phyloP scores from a whole-genome alignment of 2,329 filamentous ascomycete species.

The Cladosporium colombiae region DNA sequence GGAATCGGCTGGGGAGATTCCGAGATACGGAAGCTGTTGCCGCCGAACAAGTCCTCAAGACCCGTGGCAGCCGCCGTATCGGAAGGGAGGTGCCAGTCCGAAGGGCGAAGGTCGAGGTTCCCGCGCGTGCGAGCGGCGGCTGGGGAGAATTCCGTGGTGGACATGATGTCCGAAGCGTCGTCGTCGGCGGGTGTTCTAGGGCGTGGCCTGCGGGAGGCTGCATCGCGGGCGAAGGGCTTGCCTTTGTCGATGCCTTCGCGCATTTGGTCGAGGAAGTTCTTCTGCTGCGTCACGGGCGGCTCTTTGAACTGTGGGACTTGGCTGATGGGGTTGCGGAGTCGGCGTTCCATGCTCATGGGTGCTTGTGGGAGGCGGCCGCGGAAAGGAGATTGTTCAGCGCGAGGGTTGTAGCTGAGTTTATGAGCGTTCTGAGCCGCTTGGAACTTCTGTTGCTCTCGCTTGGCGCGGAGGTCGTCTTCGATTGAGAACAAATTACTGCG shows the following conservation, averaged over 20 bases:
- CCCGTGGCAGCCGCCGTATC: constrained; percentile 26
- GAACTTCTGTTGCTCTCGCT: constrained; percentile 17
- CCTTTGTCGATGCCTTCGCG: constrained; percentile 29
- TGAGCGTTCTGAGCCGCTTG: constrained; percentile 21
- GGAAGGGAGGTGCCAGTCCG: constrained; percentile 24
- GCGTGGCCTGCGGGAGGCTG: background rate
- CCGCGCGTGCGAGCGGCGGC: constrained; percentile 28
- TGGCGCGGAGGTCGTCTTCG: constrained; percentile 27
- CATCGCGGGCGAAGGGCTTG: constrained; percentile 21
- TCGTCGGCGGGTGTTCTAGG: constrained; percentile 9
- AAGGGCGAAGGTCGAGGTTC: constrained; percentile 24
- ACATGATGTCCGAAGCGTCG: constrained; percentile 23
- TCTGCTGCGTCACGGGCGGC: constrained; percentile 47
- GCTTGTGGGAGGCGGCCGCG: constrained; percentile 70
- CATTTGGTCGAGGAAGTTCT: constrained; percentile 54
- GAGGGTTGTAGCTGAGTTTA: constrained; percentile 27
- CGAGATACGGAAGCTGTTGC: constrained; percentile 26
- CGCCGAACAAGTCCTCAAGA: constrained; percentile 31
- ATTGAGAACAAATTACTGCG: constrained; percentile 32
- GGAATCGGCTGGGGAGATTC: constrained; percentile 20
- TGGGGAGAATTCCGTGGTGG: constrained; percentile 27
- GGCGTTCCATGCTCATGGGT: constrained; percentile 65
- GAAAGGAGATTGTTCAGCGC: constrained; percentile 57
- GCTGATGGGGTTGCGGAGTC: constrained; percentile 62
- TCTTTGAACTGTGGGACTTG: constrained; percentile 53